Evolutionary conservation across 106 monocot species (phyloP).

Genomic region (Triglochin maritima): DNA sequence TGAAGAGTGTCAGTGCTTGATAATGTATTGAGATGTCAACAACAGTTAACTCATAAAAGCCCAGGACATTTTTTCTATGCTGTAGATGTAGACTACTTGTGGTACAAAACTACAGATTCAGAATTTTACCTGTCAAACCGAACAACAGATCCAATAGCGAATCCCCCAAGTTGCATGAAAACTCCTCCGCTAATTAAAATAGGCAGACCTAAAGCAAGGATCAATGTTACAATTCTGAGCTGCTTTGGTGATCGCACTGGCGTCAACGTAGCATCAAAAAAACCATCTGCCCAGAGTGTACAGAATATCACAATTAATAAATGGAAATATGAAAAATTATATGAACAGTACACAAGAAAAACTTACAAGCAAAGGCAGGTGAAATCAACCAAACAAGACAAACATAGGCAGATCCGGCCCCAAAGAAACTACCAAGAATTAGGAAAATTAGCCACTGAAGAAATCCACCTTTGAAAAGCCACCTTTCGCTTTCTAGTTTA

Average conservation of each 20-base stretch:
- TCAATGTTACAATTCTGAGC: constrained; percentile 60
- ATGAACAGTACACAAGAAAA: background rate
- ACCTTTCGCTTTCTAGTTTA: constrained; percentile 78
- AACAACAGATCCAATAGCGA: constrained; percentile 40
- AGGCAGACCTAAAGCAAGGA: constrained; percentile 50
- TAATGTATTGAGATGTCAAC: too few relatives aligned
- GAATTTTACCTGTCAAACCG: constrained; percentile 67
- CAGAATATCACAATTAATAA: constrained; percentile 1
- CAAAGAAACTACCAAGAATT: constrained; percentile 46
- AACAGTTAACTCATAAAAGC: too few relatives aligned
- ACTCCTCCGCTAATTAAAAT: constrained; percentile 52
- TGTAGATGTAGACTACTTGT: too few relatives aligned
- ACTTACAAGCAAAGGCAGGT: constrained; percentile 94
- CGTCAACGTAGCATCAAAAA: constrained; percentile 92
- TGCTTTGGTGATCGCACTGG: constrained; percentile 57
- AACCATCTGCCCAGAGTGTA: constrained; percentile 44
- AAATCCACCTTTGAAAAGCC: constrained; percentile 93
- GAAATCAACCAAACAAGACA: constrained; percentile 84
- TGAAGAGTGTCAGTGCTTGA: too few relatives aligned
- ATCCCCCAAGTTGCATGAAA: constrained; percentile 41
- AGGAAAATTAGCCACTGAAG: constrained; percentile 79
- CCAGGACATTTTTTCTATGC: too few relatives aligned
- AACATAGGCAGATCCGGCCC: constrained; percentile 63
- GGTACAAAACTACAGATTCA: too few relatives aligned
- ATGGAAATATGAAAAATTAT: background rate